Percentiles rank a stretch among this genome's conserved stretches.
Conservation (phyloP, 2,329 filamentous ascomycete species). For the Fusarium floridanum region DNA sequence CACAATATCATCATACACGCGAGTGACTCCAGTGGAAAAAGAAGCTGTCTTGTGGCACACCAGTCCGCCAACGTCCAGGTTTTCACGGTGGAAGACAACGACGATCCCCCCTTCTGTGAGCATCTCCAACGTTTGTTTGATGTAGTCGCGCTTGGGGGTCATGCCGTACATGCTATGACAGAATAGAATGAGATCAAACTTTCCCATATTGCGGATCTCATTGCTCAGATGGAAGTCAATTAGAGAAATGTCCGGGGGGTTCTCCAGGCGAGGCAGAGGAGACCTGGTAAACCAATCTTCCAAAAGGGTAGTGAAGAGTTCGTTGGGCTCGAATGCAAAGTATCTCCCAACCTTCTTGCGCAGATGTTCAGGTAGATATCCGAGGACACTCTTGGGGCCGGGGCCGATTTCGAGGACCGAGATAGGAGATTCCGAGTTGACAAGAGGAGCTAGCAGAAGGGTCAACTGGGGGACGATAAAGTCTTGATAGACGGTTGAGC, state of each 20-base stretch:
- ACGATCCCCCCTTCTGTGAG: constrained; percentile 61
- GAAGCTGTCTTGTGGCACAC: constrained; percentile 60
- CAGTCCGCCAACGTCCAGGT: constrained; percentile 61
- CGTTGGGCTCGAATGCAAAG: constrained; percentile 66
- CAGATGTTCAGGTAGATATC: constrained; percentile 57
- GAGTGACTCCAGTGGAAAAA: constrained; percentile 60
- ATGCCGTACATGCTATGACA: constrained; percentile 76
- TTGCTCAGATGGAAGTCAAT: constrained; percentile 54
- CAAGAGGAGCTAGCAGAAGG: constrained; percentile 53
- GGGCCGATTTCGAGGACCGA: constrained; percentile 72
- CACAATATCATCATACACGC: constrained; percentile 59
- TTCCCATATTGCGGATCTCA: constrained; percentile 46
- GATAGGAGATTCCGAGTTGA: constrained; percentile 56
- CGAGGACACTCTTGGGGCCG: constrained; percentile 67
- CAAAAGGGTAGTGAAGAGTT: constrained; percentile 58
- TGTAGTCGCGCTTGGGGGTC: constrained; percentile 59
- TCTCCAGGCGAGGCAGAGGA: constrained; percentile 58
- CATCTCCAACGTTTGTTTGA: constrained; percentile 62
- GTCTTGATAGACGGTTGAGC: constrained; percentile 58
- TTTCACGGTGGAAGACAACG: constrained; percentile 68
- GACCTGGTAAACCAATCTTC: constrained; percentile 56
- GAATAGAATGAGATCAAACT: constrained; percentile 70
- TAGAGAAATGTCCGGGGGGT: constrained; percentile 54
- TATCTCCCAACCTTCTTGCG: constrained; percentile 63
- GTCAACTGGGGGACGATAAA: constrained; percentile 66